Evolutionary conservation across 2,329 filamentous ascomycete species (phyloP).

Genomic region (Exophiala phaeomuriformis): DNA sequence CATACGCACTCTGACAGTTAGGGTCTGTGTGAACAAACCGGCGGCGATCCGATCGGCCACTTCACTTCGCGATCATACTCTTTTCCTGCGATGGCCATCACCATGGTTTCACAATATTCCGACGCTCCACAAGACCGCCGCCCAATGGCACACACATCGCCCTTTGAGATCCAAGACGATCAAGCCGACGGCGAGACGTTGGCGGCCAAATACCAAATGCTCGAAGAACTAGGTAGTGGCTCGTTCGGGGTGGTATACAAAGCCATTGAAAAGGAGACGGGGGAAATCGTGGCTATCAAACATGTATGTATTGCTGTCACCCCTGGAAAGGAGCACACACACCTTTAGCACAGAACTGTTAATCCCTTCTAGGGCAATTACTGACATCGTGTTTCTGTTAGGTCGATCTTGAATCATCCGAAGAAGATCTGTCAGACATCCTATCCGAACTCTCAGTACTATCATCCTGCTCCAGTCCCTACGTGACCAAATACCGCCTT

Average conservation of each 20-base stretch:
- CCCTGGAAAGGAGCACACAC: too few species aligned
- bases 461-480: conserved; percentile 83
- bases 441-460: conserved; percentile 94
- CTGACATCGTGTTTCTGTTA: conserved; percentile 34
- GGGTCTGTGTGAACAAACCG: not conserved
- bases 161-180: conserved; percentile 23
- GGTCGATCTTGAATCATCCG: conserved; percentile 98
- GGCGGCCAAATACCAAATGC: conserved; percentile 77
- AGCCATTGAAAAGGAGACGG: conserved; percentile 81
- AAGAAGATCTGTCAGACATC: conserved; percentile 96
- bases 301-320: conserved; percentile 54
- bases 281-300: conserved; percentile 93
- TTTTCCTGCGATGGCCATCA: not conserved
- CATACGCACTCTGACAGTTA: too few species aligned
- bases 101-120: conserved; percentile 16
- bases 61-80: not conserved
- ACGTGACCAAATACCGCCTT: conserved; percentile 91
- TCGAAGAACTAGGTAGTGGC: conserved; percentile 92
- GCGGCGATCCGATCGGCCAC: not conserved
- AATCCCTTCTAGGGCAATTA: not conserved
- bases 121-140: conserved; percentile 15
- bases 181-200: conserved; percentile 24
- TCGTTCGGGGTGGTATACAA: conserved; percentile 98
- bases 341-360: too few species aligned
- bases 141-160: not conserved